Evolutionary conservation across 176 grass and related monocot genomes (phyloP).

Genomic region (Pontederia crassipes): DNA sequence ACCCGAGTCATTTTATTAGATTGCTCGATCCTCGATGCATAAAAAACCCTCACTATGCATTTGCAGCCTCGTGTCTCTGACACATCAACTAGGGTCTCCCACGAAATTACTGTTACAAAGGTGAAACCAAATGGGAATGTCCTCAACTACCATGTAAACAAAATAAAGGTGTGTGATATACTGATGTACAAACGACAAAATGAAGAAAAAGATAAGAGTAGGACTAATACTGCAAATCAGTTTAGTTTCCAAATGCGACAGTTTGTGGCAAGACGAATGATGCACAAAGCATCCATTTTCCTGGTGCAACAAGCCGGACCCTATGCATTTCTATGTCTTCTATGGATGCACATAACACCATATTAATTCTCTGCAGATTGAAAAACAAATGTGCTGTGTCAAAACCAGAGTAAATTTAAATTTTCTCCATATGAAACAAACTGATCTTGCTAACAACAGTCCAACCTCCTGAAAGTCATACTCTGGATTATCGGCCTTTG

Average conservation of each 20-base stretch:
- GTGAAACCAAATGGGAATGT: too few species aligned
- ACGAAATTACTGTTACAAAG: too few species aligned
- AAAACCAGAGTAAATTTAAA: constrained; percentile 5
- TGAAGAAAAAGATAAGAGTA: too few species aligned
- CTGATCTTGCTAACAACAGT: background rate
- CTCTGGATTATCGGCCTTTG: constrained; percentile 68
- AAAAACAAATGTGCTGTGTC: background rate
- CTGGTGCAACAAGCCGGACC: constrained; percentile 82
- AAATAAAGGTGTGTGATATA: too few species aligned
- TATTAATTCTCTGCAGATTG: constrained; percentile 71
- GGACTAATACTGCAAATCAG: too few species aligned
- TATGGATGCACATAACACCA: constrained; percentile 42
- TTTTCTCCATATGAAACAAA: background rate
- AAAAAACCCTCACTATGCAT: too few species aligned
- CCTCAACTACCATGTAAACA: too few species aligned
- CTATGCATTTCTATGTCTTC: constrained; percentile 45
- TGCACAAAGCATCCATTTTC: constrained; percentile 97
- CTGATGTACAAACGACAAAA: too few species aligned
- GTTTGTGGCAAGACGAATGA: constrained; percentile 54
- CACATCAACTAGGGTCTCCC: too few species aligned
- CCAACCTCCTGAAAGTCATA: constrained; percentile 73
- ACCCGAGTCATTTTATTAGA: too few species aligned
- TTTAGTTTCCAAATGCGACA: constrained; percentile 31
- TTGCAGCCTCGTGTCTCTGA: too few species aligned
- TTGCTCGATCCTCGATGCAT: too few species aligned